Evolutionary conservation across 2,329 filamentous ascomycete genomes (phyloP).

Genomic region (Neoarthrinium moseri): DNA sequence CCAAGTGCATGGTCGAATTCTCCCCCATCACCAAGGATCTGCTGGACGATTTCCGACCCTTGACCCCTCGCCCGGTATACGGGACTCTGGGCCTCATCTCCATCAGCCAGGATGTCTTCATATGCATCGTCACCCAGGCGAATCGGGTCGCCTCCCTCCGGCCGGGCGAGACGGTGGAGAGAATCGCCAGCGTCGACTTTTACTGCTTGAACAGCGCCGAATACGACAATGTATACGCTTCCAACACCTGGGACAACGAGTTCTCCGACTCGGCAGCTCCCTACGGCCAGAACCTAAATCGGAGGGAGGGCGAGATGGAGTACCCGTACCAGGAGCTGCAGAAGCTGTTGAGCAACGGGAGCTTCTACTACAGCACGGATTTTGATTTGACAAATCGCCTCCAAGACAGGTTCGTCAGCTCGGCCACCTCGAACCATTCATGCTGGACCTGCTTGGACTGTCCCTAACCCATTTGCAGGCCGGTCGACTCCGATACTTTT

Average conservation of each 20-base stretch:
- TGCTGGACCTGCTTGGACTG: too few species aligned
- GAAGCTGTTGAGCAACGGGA: constrained; percentile 88
- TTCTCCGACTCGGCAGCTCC: constrained; percentile 43
- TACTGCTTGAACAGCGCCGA: constrained; percentile 85
- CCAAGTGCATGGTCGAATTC: constrained; percentile 88
- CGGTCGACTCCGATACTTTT: constrained; percentile 73
- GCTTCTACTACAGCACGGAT: constrained; percentile 98
- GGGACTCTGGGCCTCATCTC: constrained; percentile 89
- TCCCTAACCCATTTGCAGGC: constrained; percentile 45
- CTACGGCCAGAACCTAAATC: constrained; percentile 54
- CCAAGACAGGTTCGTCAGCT: constrained; percentile 68
- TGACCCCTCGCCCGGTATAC: constrained; percentile 73
- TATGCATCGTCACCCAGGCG: constrained; percentile 83
- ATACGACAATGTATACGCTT: constrained; percentile 73
- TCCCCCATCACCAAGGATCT: constrained; percentile 62
- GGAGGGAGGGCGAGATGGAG: constrained; percentile 70
- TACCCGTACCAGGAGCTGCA: constrained; percentile 89
- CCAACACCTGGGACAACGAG: constrained; percentile 52
- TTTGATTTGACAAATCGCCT: constrained; percentile 94
- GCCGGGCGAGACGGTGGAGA: constrained; percentile 85
- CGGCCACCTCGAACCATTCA: too few species aligned
- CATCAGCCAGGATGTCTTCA: constrained; percentile 79
- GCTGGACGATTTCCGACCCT: constrained; percentile 71
- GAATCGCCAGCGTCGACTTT: constrained; percentile 85
- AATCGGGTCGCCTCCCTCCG: constrained; percentile 77